A percentile compares a stretch with the other conserved stretches of the same genome.
Conservation (phyloP, 1,139 yeast species). For the Pichiaceae sp. region DNA sequence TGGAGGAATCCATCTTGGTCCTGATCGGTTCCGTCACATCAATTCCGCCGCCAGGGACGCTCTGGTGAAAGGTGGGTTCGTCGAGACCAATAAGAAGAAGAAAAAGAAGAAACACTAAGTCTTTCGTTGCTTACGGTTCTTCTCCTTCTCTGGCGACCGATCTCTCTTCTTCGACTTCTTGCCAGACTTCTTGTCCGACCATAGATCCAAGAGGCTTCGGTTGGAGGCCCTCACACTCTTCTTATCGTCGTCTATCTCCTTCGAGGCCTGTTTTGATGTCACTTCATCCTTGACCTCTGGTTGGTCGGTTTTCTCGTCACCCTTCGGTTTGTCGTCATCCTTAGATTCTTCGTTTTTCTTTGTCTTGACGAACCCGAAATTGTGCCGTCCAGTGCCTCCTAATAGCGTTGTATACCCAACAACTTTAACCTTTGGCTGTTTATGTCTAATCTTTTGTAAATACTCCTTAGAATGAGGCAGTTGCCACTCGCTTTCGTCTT, state of each 20-base stretch:
- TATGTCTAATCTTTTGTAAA: slow-evolving; percentile 17
- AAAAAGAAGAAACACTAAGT: slow-evolving; percentile 1
- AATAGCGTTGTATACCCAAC: slow-evolving; percentile 38
- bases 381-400: slow-evolving; percentile 5
- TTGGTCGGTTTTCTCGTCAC: background rate
- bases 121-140: background rate
- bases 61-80: slow-evolving; percentile 53
- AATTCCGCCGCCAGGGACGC: slow-evolving; percentile 86
- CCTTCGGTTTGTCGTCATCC: slow-evolving; percentile 16
- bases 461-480: slow-evolving; percentile 28
- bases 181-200: slow-evolving; percentile 4
- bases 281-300: too few relatives aligned
- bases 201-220: background rate
- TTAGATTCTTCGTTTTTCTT: slow-evolving; percentile 13
- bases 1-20: slow-evolving; percentile 88
- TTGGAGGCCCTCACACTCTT: background rate
- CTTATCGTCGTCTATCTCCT: slow-evolving; percentile 3
- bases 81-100: slow-evolving; percentile 17
- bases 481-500: slow-evolving; percentile 59
- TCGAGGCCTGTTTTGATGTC: slow-evolving; percentile 2
- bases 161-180: slow-evolving; percentile 12
- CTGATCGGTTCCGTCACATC: slow-evolving; percentile 90
- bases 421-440: slow-evolving; percentile 25
- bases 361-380: slow-evolving; percentile 2
- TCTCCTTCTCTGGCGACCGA: background rate